phyloP scores from a whole-genome alignment of 129 eudicot genomes.

The Tagetes erecta region DNA sequence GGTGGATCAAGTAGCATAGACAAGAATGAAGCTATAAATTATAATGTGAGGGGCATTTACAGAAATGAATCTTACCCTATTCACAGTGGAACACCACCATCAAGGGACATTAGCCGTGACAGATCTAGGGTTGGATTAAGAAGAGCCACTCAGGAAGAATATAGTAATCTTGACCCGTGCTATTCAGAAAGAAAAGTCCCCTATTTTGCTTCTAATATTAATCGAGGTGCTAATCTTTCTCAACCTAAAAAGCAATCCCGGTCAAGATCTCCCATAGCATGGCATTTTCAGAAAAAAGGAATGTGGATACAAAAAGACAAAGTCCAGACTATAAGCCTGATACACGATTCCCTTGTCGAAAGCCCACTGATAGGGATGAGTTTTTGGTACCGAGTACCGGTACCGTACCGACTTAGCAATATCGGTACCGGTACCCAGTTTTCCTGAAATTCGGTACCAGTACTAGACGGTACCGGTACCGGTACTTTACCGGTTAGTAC shows the following conservation, averaged over 20 bases:
- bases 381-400: too few relatives aligned
- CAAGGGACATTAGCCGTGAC: constrained; percentile 42
- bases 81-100: constrained; percentile 39
- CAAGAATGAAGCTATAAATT: constrained; percentile 35
- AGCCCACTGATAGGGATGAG: constrained; percentile 29
- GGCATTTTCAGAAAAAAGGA: constrained; percentile 54
- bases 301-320: constrained; percentile 33
- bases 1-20: constrained; percentile 38
- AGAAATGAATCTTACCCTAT: constrained; percentile 44
- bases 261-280: constrained; percentile 72
- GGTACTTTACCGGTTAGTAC: too few relatives aligned
- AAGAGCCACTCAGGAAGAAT: constrained; percentile 58
- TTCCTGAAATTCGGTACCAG: too few relatives aligned
- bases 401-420: too few relatives aligned
- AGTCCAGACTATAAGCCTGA: constrained; percentile 65
- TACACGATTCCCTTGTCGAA: constrained; percentile 44
- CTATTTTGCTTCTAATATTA: constrained; percentile 47
- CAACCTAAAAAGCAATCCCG: constrained; percentile 50
- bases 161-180: constrained; percentile 40
- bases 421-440: too few relatives aligned
- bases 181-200: constrained; percentile 45
- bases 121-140: constrained; percentile 47
- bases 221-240: constrained; percentile 40
- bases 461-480: too few relatives aligned
- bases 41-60: constrained; percentile 42